Evolutionary conservation across 73 alveolate species (phyloP).

Genomic region (Tetrahymena thermophila): DNA sequence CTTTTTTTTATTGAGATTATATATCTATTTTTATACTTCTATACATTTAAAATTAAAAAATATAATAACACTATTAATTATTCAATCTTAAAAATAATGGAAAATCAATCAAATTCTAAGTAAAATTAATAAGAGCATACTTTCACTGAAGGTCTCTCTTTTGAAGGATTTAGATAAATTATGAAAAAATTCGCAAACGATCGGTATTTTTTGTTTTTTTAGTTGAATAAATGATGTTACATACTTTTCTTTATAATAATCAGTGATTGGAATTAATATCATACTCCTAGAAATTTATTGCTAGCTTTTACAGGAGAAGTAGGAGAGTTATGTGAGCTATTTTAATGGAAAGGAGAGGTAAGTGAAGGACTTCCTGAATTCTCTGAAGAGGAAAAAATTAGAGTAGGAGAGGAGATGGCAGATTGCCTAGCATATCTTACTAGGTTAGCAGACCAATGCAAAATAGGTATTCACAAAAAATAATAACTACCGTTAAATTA

Average conservation of each 20-base stretch:
- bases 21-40: background rate
- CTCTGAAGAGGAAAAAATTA: constrained; percentile 6
- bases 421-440: constrained; percentile 27
- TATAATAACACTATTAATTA: background rate
- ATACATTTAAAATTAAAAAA: background rate
- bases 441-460: constrained; percentile 22
- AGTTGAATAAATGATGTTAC: background rate
- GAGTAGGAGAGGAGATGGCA: constrained; percentile 35
- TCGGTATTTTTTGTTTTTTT: background rate
- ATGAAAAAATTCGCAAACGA: background rate
- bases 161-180: background rate
- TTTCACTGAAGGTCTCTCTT: background rate
- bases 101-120: background rate
- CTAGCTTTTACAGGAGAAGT: constrained; percentile 38
- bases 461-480: background rate
- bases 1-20: background rate
- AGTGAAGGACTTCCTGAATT: constrained; percentile 37
- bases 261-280: constrained; percentile 41
- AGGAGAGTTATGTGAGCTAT: constrained; percentile 30
- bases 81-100: background rate
- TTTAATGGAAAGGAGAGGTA: constrained; percentile 1
- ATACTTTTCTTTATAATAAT: background rate
- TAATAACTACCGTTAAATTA: background rate
- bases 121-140: background rate
- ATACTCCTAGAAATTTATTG: constrained; percentile 39